Conservation (phyloP, 768 basidiomycete genomes). For the Leccinellum rugosiceps region DNA sequence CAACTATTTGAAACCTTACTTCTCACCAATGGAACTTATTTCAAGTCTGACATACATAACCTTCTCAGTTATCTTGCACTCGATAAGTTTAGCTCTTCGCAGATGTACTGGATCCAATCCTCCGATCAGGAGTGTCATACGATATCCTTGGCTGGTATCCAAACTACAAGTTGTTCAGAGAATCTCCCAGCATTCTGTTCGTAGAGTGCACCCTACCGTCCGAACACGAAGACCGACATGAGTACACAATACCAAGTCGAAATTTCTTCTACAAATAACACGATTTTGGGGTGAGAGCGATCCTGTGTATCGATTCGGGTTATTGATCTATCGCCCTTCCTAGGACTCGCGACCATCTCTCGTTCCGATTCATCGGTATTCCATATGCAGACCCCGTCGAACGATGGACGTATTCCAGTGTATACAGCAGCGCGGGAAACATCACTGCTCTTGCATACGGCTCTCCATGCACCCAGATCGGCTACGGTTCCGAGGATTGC, state of each 20-base stretch:
- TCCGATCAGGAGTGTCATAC: conserved; percentile 1
- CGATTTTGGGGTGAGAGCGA: conserved; percentile 5
- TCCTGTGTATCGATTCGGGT: background rate
- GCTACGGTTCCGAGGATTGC: conserved; percentile 39
- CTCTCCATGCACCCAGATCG: conserved; percentile 32
- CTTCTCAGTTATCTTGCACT: conserved; percentile 8
- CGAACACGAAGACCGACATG: conserved; percentile 4
- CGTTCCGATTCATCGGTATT: conserved; percentile 52
- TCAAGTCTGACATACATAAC: conserved; percentile 6
- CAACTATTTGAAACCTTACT: conserved; percentile 7
- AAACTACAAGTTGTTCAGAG: background rate
- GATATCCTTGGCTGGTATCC: conserved; percentile 6
- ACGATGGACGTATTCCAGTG: conserved; percentile 43
- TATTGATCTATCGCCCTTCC: background rate
- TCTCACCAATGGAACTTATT: conserved; percentile 7
- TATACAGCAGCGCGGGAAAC: conserved; percentile 28
- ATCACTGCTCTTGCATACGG: conserved; percentile 34
- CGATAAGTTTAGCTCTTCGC: conserved; percentile 1
- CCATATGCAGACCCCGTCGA: conserved; percentile 42
- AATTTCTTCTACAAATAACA: conserved; percentile 6
- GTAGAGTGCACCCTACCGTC: conserved; percentile 9
- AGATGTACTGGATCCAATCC: conserved; percentile 12
- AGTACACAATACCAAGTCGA: conserved; percentile 6
- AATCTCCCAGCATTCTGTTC: conserved; percentile 7
- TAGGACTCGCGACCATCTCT: conserved; percentile 45